Evolutionary conservation across 768 basidiomycete species (phyloP).

Genomic region (Serendipita sp.): DNA sequence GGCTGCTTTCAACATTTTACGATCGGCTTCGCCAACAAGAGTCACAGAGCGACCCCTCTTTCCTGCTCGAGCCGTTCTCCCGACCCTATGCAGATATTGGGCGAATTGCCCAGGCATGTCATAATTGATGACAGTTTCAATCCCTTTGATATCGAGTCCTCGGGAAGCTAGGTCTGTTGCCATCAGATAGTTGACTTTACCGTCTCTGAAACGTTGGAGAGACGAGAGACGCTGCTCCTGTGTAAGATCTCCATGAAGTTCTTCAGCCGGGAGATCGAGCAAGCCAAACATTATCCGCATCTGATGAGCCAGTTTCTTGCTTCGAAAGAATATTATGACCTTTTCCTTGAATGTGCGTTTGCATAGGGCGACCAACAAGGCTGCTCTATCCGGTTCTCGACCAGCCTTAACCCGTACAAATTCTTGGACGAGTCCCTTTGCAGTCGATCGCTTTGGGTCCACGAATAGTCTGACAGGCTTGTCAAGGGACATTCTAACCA

Average conservation of each 20-base stretch:
- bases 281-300: slow-evolving; percentile 86
- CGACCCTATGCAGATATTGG: slow-evolving; percentile 93
- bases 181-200: slow-evolving; percentile 78
- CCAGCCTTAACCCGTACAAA: slow-evolving; percentile 82
- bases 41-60: slow-evolving; percentile 85
- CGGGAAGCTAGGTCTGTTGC: slow-evolving; percentile 93
- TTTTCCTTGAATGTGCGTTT: slow-evolving; percentile 70
- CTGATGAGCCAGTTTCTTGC: slow-evolving; percentile 95
- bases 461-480: slow-evolving; percentile 91
- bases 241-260: slow-evolving; percentile 86
- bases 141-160: slow-evolving; percentile 92
- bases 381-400: slow-evolving; percentile 59
- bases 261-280: slow-evolving; percentile 75
- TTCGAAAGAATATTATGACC: slow-evolving; percentile 86
- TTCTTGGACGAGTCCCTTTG: slow-evolving; percentile 77
- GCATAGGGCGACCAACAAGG: slow-evolving; percentile 66
- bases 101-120: slow-evolving; percentile 91
- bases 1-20: slow-evolving; percentile 89
- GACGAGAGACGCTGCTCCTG: slow-evolving; percentile 93
- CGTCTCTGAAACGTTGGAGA: slow-evolving; percentile 74
- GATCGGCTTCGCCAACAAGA: slow-evolving; percentile 86
- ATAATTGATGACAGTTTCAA: slow-evolving; percentile 96
- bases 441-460: slow-evolving; percentile 79
- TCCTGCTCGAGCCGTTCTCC: slow-evolving; percentile 92
- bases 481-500: slow-evolving; percentile 82